These are phyloP conservation scores for Avicennia marina DNA, from an alignment of 257 asterid genomes.

Conservation along the genomic window DNA sequence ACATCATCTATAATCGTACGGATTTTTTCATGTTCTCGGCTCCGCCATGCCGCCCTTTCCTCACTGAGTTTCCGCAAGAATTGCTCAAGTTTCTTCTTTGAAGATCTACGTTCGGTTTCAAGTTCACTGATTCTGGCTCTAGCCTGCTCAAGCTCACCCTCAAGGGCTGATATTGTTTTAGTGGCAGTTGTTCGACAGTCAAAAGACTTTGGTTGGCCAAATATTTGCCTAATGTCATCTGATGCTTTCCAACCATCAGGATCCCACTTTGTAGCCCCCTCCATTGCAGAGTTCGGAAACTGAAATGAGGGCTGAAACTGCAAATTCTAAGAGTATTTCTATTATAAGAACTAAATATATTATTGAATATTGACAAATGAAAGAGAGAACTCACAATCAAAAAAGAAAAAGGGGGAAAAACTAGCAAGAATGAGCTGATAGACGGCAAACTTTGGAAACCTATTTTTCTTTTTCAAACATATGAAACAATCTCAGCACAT, in stretches of 20 bases:
- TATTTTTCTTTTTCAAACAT: too few species aligned
- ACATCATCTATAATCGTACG: constrained; percentile 53
- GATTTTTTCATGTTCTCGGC: constrained; percentile 58
- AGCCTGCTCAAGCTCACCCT: constrained; percentile 56
- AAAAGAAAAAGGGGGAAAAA: too few species aligned
- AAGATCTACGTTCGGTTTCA: constrained; percentile 50
- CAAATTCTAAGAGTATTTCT: too few species aligned
- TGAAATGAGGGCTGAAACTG: constrained; percentile 42
- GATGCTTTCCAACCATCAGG: constrained; percentile 38
- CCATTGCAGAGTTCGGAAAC: constrained; percentile 43
- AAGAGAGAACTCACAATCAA: too few species aligned
- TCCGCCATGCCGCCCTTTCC: constrained; percentile 58
- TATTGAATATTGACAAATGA: too few species aligned
- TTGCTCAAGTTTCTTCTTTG: constrained; percentile 60
- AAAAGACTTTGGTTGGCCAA: constrained; percentile 21
- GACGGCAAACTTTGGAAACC: too few species aligned
- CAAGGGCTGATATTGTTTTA: constrained; percentile 37
- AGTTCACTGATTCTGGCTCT: constrained; percentile 47
- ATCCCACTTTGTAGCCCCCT: constrained; percentile 71
- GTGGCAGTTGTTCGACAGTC: constrained; percentile 23
- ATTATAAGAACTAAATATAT: neutral
- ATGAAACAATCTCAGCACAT: neutral
- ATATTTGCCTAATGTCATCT: constrained; percentile 27
- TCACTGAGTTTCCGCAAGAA: constrained; percentile 58
- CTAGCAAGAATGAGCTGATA: too few species aligned